Base-by-base conservation (phyloP, 352 stramenopile species). In the Aphanomyces cochlioides region DNA sequence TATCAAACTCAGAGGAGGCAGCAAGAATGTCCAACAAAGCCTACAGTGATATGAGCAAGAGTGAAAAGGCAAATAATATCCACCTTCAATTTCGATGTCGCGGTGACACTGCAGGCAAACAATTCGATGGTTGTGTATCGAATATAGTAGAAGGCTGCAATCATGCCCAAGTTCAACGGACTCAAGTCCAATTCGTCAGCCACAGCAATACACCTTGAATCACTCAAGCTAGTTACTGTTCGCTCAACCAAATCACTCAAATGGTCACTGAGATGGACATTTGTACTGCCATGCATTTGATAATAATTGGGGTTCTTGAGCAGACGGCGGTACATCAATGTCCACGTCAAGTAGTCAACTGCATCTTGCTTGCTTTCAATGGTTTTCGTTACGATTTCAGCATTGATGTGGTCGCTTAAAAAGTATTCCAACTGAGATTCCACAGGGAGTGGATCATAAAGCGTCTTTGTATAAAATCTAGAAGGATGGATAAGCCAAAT, bases 221-320 rank as follows among this genome's bases (percentile, higher is more conserved):
- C 96, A 74, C 98, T 95, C 45, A 99, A 78, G 56, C 99, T 96
- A 50, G 88, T 94, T 15, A 99, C 88, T 1, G 98, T 96, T 39
- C 88, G 94, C 80, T 99, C 98, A 38, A 99, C 94, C 70, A 99
- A 90, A 75, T 99, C 97, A 50, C 96, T 99, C 58, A 99, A 81
- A 73, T 99, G 96, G 75, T 99, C 97, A 56, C 93, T 99, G 34
- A 99, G 74, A 72, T 99, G 87, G 0, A 90, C 82, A 12, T 90
- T 91, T 5, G 85, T 93, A 12, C 82, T 93, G 17, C 96, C 97
- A 61, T 96, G 86, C 54, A 99, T 79, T 69, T 98, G 97, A 87
- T 99, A 99, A 79, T 99, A 99, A 67, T 99, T 99, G 3, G 98
- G 98, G 80, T 99, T 99, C 79, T 99, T 98, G 61, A 96, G 89